A percentile compares a stretch with the other conserved stretches of the same genome.
These are phyloP conservation scores for Camellia oleifera DNA, from an alignment of 179 eudicot genomes.

Conservation along the genomic window DNA sequence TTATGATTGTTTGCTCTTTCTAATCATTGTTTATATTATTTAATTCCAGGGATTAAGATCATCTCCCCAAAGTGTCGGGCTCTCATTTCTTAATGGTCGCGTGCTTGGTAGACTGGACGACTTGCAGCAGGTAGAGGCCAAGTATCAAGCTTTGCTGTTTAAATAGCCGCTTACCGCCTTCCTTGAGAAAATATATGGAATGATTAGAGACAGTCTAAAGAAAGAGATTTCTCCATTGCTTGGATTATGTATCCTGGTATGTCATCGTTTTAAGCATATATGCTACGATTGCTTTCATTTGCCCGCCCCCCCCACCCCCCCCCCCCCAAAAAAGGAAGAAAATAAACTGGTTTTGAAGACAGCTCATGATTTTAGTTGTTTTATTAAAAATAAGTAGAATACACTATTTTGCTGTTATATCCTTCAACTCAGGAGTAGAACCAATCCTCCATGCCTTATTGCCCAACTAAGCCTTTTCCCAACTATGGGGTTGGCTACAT, in stretches of 20 bases:
- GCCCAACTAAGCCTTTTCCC: background rate
- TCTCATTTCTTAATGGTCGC: constrained; percentile 80
- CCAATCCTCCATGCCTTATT: background rate
- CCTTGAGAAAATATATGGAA: constrained; percentile 96
- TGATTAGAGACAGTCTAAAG: constrained; percentile 95
- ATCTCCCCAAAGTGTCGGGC: constrained; percentile 84
- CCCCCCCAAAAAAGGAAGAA: background rate
- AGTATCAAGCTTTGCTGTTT: constrained; percentile 94
- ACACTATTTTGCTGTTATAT: background rate
- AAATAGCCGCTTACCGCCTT: constrained; percentile 98
- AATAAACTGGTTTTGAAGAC: background rate
- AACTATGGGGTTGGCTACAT: background rate
- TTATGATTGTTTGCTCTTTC: background rate
- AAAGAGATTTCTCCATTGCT: constrained; percentile 95
- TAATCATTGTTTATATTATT: constrained; percentile 4
- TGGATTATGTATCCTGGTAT: constrained; percentile 45
- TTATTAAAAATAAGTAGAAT: background rate
- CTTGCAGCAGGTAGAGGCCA: constrained; percentile 94
- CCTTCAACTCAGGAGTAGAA: background rate
- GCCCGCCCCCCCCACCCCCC: too few relatives aligned
- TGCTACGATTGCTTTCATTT: constrained; percentile 2
- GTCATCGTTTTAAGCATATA: background rate
- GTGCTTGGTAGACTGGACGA: constrained; percentile 70
- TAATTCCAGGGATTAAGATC: constrained; percentile 55
- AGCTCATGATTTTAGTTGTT: background rate